Conservation (phyloP, 83 land plant genomes). For the Isoetes engelmannii region DNA sequence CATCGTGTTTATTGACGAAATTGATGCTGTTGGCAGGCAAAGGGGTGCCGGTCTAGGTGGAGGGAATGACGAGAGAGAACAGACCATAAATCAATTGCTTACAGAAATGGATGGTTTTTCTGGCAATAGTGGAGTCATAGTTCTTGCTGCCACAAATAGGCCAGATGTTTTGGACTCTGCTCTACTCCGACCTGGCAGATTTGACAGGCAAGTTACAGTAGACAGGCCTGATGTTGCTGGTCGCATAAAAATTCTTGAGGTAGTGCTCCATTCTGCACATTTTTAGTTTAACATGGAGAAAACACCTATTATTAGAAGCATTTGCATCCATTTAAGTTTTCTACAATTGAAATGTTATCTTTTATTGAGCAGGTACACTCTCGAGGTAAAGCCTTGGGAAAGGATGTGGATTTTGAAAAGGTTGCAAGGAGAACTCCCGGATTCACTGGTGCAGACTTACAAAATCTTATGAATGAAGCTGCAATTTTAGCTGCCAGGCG, state of each 20-base stretch:
- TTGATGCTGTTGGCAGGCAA: conserved; percentile 98
- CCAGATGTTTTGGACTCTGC: conserved; percentile 96
- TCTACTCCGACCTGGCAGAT: conserved; percentile 90
- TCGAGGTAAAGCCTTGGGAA: conserved; percentile 90
- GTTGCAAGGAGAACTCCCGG: conserved; percentile 98
- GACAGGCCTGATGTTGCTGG: conserved; percentile 98
- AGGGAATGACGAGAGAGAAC: conserved; percentile 98
- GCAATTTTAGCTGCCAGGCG: conserved; percentile 98
- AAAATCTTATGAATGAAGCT: conserved; percentile 99
- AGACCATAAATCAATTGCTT: conserved; percentile 92
- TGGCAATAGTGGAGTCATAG: conserved; percentile 95
- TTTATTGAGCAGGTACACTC: conserved; percentile 70
- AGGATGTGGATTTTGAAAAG: conserved; percentile 99
- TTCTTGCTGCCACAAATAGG: conserved; percentile 89
- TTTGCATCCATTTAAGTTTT: not conserved
- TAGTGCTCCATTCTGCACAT: conserved; percentile 14
- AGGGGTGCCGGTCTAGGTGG: conserved; percentile 96
- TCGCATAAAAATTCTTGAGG: conserved; percentile 89
- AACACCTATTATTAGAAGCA: not conserved
- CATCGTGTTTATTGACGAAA: conserved; percentile 97
- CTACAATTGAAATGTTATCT: not conserved
- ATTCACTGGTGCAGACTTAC: conserved; percentile 97
- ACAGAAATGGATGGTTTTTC: conserved; percentile 99
- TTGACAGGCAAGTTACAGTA: conserved; percentile 94
- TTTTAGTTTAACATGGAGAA: not conserved